Evolutionary conservation across 208 protist genomes (phyloP), one percentile per base, ranked within the genome.

Genomic region (Plasmodiophora brassicae): DNA sequence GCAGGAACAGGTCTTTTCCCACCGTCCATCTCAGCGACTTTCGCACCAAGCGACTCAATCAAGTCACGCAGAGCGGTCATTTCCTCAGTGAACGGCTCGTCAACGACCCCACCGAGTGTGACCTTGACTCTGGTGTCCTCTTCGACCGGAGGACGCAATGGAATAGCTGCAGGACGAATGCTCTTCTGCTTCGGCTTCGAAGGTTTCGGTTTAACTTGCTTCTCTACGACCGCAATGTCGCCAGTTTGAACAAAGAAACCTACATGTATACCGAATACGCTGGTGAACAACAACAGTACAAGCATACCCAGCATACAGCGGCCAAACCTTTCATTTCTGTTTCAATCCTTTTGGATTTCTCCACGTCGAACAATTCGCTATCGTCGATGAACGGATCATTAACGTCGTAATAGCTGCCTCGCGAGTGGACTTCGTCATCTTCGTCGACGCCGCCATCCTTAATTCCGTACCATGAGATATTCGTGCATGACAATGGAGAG

Each of bases 201-300:
- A 44, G n/a, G 10, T 38, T 78, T 78, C 10, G 65, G 65, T 78
- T 78, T 78, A 38, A 38, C 14, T 32, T 78, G 32, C 65, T 78
- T 78, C 65, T 78, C 65, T n/a, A 78, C 65, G n/a, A 78, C 65
- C 20, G 65, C 65, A 78, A 78, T 78, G n/a, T 78, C 65, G 5
- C 65, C 65, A 32, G 65, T 78, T 78, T 78, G 65, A 78, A 78
- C 65, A 78, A 78, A 78, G n/a, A 78, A 78, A 38, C 65, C 65
- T n/a, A n/a, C n/a, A n/a, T n/a, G n/a, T n/a, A n/a, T n/a, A n/a
- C n/a, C n/a, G n/a, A n/a, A n/a, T n/a, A n/a, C n/a, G n/a, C n/a
- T 78, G 65, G 41, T 14, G 41, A 38, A 5, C n/a, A 38, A 14
- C 65, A 78, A 78, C 32, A 78, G 41, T 14, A 36, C 14, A 36